A percentile compares a stretch with the other conserved stretches of the same genome.
Conservation (phyloP, 2,329 filamentous ascomycete species). For the Pseudogymnoascus sp. region DNA sequence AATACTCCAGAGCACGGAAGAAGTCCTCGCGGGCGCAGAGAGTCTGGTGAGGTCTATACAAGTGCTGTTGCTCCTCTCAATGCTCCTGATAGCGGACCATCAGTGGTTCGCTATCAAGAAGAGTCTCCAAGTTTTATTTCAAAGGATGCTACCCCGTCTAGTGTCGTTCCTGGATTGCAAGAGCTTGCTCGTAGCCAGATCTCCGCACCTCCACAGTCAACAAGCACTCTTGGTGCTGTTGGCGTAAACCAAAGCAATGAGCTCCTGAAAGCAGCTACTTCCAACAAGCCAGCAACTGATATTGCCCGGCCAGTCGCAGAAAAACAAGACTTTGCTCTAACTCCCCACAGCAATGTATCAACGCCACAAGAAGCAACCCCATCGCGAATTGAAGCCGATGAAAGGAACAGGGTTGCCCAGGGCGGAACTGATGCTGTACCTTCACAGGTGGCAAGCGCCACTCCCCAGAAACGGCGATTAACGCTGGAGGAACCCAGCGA, state of each 20-base stretch:
- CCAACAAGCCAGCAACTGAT: background rate
- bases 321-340: background rate
- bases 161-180: constrained; percentile 13
- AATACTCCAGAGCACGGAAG: constrained; percentile 60
- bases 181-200: constrained; percentile 3
- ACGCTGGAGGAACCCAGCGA: background rate
- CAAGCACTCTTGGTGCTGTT: background rate
- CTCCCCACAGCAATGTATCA: constrained; percentile 1
- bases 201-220: background rate
- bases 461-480: background rate
- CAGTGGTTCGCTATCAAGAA: constrained; percentile 16
- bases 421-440: background rate
- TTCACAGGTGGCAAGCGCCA: background rate
- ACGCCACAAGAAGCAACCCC: background rate
- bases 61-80: constrained; percentile 21
- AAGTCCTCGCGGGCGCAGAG: constrained; percentile 28
- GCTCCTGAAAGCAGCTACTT: background rate
- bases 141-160: constrained; percentile 25
- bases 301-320: background rate
- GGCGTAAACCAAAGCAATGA: constrained; percentile 1
- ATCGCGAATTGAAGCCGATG: background rate
- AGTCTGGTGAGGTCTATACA: constrained; percentile 20
- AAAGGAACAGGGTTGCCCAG: background rate
- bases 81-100: background rate
- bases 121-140: constrained; percentile 22